Evolutionary conservation across 2,329 filamentous ascomycete genomes (phyloP).

Genomic region (Xylariaceae sp.): DNA sequence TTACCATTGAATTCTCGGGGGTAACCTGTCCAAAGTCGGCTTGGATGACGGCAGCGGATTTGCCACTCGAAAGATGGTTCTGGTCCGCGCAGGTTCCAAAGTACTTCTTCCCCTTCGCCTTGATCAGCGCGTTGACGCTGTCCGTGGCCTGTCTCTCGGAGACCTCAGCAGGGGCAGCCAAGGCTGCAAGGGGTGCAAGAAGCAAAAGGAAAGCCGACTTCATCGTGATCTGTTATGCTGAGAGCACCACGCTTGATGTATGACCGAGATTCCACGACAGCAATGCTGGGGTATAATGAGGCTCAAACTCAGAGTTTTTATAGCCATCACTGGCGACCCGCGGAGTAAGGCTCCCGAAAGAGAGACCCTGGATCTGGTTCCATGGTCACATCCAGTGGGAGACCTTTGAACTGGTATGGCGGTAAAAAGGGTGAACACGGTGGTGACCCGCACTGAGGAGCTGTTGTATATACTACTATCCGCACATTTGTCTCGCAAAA

Average conservation of each 20-base stretch:
- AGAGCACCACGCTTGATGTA: no score
- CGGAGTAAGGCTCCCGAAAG: conserved; percentile 14
- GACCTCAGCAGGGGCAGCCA: conserved; percentile 30
- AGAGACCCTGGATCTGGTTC: conserved; percentile 11
- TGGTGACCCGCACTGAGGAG: conserved; percentile 2
- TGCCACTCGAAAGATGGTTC: conserved; percentile 41
- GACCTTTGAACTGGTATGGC: conserved; percentile 7
- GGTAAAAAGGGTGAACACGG: conserved; percentile 14
- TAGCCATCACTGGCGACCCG: conserved; percentile 6
- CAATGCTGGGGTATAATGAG: background rate
- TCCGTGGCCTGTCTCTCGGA: conserved; percentile 35
- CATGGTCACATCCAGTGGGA: conserved; percentile 6
- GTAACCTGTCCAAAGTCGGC: conserved; percentile 62
- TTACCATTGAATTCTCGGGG: conserved; percentile 56
- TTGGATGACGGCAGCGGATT: conserved; percentile 53
- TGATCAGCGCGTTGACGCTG: conserved; percentile 53
- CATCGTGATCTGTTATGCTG: conserved; percentile 14
- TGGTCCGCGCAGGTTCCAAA: conserved; percentile 56
- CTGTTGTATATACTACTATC: no score
- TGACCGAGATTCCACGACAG: background rate
- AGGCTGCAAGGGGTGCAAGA: conserved; percentile 28
- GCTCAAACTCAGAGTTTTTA: conserved; percentile 7
- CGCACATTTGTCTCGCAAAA: no score
- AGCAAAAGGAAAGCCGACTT: conserved; percentile 31
- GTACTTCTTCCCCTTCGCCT: conserved; percentile 62